Percentiles rank a stretch among this genome's conserved stretches.
Conservation (phyloP, 2,329 filamentous ascomycete species). For the Microdochium paspali region DNA sequence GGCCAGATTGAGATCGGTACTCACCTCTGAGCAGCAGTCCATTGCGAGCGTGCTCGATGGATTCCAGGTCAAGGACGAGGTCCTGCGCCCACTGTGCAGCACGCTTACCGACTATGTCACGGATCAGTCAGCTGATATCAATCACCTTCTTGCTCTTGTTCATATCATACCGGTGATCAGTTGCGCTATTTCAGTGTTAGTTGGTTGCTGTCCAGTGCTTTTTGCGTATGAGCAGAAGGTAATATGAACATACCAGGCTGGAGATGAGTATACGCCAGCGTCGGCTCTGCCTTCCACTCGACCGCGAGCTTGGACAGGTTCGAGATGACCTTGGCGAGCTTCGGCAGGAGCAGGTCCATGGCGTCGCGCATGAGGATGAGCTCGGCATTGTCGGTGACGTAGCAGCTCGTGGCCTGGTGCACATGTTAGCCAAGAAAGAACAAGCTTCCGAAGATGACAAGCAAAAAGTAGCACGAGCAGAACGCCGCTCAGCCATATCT, state of each 20-base stretch:
- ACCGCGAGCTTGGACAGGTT: conserved; percentile 66
- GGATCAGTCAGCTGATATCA: neutral
- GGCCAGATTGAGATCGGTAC: conserved; percentile 40
- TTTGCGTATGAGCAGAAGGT: no score
- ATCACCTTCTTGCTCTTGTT: neutral
- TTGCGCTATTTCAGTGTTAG: no score
- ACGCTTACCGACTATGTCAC: conserved; percentile 45
- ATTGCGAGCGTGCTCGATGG: conserved; percentile 58
- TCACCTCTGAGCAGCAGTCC: conserved; percentile 58
- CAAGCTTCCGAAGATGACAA: no score
- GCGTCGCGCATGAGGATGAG: conserved; percentile 69
- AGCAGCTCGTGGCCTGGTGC: conserved; percentile 31
- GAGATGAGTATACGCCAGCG: conserved; percentile 68
- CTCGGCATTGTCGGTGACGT: conserved; percentile 67
- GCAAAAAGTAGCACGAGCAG: no score
- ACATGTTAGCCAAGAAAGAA: no score
- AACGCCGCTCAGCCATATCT: no score
- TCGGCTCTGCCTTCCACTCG: conserved; percentile 62
- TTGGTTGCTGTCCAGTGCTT: no score
- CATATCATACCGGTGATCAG: conserved; percentile 14
- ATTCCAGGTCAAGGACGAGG: conserved; percentile 64
- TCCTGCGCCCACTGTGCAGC: conserved; percentile 68
- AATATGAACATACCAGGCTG: conserved; percentile 33
- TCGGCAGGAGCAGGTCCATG: conserved; percentile 66
- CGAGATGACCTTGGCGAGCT: conserved; percentile 68